phyloP scores from a whole-genome alignment of 306 rosid genomes.

The Rubus parviflorus region DNA sequence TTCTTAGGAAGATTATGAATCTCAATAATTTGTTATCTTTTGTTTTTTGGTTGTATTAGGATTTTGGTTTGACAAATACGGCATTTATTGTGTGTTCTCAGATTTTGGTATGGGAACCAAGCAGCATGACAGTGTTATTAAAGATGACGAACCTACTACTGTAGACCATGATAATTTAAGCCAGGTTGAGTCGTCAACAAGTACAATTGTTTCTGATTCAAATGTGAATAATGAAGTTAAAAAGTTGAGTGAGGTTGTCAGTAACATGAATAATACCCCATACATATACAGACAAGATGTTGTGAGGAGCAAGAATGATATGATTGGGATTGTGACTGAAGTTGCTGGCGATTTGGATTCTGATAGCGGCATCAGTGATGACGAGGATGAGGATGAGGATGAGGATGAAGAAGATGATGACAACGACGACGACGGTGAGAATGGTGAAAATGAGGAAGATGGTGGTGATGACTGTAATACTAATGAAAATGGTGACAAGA shows the following conservation, averaged over 20 bases:
- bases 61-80: constrained; percentile 25
- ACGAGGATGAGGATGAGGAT: constrained; percentile 60
- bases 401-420: constrained; percentile 35
- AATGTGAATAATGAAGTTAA: constrained; percentile 46
- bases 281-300: constrained; percentile 80
- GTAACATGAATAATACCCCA: constrained; percentile 32
- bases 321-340: constrained; percentile 86
- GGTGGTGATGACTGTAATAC: constrained; percentile 36
- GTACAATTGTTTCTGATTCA: constrained; percentile 26
- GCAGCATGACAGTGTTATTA: constrained; percentile 35
- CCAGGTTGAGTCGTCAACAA: constrained; percentile 27
- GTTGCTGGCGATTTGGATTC: constrained; percentile 91
- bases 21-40: neutral
- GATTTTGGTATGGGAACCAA: constrained; percentile 60
- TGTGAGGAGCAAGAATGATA: constrained; percentile 58
- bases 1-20: neutral
- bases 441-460: constrained; percentile 48
- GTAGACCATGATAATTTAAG: constrained; percentile 30
- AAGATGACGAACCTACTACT: constrained; percentile 38
- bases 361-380: constrained; percentile 67
- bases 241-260: constrained; percentile 32
- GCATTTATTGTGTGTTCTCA: constrained; percentile 22
- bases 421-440: constrained; percentile 39
- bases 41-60: constrained; percentile 21
- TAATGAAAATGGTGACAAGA: constrained; percentile 41